Evolutionary conservation across 169 alveolate species (phyloP).

Genomic region (Amoebophrya sp.): DNA sequence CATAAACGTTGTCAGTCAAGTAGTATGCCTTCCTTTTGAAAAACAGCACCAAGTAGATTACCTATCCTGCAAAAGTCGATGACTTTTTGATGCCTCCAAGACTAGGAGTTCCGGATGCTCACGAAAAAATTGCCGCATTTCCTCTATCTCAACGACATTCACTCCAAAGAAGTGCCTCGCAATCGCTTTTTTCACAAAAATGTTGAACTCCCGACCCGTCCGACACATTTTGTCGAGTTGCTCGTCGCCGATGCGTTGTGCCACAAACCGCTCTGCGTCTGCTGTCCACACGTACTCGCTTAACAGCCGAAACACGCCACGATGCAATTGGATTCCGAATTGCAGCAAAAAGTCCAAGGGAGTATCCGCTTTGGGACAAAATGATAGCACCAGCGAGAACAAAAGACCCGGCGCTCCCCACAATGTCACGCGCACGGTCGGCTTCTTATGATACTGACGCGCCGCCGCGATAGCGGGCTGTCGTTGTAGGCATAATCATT

Average conservation of each 20-base stretch:
- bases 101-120: background rate
- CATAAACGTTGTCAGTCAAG: background rate
- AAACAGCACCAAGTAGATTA: no score
- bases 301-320: background rate
- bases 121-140: background rate
- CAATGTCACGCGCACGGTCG: no score
- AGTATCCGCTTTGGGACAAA: background rate
- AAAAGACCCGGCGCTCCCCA: no score
- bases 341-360: background rate
- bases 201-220: background rate
- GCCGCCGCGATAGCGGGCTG: no score
- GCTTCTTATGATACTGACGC: no score
- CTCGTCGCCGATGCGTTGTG: background rate
- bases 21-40: background rate
- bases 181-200: background rate
- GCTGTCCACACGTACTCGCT: background rate
- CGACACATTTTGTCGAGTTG: background rate
- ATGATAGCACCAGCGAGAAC: background rate
- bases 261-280: background rate
- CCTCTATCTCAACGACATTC: background rate
- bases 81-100: background rate
- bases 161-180: background rate
- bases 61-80: background rate
- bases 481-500: no score
- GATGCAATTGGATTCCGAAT: background rate